Base-by-base conservation (phyloP, 1,284 basidiomycete species). In the Lentinus polychrous region DNA sequence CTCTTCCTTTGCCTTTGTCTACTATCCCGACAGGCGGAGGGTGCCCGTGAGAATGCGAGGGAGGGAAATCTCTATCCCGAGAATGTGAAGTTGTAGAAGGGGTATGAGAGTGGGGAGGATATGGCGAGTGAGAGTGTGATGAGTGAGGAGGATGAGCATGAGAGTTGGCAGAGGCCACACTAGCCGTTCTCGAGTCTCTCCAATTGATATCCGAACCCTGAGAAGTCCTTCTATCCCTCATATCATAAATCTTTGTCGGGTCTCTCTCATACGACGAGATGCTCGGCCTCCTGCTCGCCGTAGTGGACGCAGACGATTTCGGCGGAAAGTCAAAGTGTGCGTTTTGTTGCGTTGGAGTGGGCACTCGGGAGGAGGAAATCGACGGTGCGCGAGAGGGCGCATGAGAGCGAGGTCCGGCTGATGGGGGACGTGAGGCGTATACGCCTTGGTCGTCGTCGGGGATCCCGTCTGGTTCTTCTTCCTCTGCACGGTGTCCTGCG, bases 401-500 rank as follows among this genome's bases (percentile, higher is more conserved):
- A 12, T 52, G 40, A 35, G 56, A 51, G 7, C 53, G 52, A 12
- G 52, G 51, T n/a, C 51, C 52, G 12, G 63, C 58, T 1, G 63
- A 60, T 6, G 52, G 57, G 1, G 60, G 52, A 12, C 41, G 27
- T 15, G 58, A 58, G 10, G 60, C 35, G 17, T 60, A 53, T 17
- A 58, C 53, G 34, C 55, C 53, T 8, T 40, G 31, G 31, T 66
- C 64, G 49, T 66, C 66, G 17, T 66, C 66, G 0, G 58, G 55
- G 22, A 62, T 59, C 22, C 57, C 59, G 49, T 67, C 63, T 4
- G 58, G 40, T 32, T 49, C 57, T 37, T 86, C 85, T 39, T 85
- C 84, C 59, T 88, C 86, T 2, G 75, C 72, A 49, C 83, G 77
- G 54, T 81, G 79, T 1, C 85, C 85, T 42, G 83, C 74, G 64